Base-by-base conservation (phyloP, 345 rosid genomes). In the Bretschneidera sinensis region DNA sequence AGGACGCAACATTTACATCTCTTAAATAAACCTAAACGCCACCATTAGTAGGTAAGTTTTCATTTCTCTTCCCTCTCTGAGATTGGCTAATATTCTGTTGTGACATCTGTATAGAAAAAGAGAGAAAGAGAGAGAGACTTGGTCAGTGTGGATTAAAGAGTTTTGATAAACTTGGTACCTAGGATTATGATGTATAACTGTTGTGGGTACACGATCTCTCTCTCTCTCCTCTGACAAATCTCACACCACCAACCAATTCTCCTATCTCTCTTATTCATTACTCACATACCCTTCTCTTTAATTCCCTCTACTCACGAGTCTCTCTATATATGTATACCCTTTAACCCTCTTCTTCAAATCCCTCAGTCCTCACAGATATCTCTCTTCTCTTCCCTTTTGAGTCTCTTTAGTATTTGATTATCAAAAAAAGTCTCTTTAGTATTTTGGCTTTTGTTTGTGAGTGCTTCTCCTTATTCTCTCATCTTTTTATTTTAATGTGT, bases 151-250 rank as follows among this genome's bases (percentile, higher is more conserved):
- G 64, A 66, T 67, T 75, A 66, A 81, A 67, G 62, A 59, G 45
- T 67, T 71, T 72, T 43, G 78, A 68, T 60, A 70, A 73, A 71
- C 69, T 60, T 76, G 74, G 85, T 61, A 35, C 75, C 70, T 59
- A 53, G 63, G 89, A 81, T 75, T 77, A 69, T 71, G 89, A 84
- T 81, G 81, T 71, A 28, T 77, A 81, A 79, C 83, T 71, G 82
- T 77, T 71, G 81, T 58, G 73, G 79, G 67, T 61, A 62, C 74
- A 25, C 48, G 21, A 50, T 54, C 73, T 50, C 54, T 70, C 51
- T 62, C 57, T 54, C 73, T 50, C 54, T 70, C 51, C 65, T 60
- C 65, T 68, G 59, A 67, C 48, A 47, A 54, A 61, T 73, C 65
- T 64, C 64, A 57, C 52, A 23, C 52, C 71, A 65, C 74, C 76